Base-by-base conservation (phyloP, 352 stramenopile species). In the Phytophthora syringae region DNA sequence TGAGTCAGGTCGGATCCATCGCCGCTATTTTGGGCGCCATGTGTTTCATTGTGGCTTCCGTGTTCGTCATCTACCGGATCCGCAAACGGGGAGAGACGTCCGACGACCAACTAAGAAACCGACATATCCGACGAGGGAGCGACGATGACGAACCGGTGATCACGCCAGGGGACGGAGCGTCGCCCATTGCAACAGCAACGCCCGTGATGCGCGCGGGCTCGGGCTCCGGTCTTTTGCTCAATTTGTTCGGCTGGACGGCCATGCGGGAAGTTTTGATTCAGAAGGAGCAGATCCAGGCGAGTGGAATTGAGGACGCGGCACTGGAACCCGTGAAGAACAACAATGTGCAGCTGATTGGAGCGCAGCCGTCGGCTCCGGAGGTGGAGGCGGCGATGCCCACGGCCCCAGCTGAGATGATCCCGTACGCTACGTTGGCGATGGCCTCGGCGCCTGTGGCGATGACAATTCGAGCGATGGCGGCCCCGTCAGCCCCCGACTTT, bases 181-280 rank as follows among this genome's bases (percentile, higher is more conserved):
- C 72, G 0, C 72, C 72, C n/a, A 66, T 77, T 55, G 47, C 62
- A 18, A 71, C 56, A 11, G 69, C 72, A n/a, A 69, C 67, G 13
- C 60, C 72, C 0, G 68, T 80, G 0, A 54, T 75, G 42, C 37
- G 65, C 52, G 53, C 50, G 16, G 70, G 62, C n/a, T 75, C 67
- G 12, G 65, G 70, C 1, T 72, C 60, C 2, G 62, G 67, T 44
- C 54, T 73, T 20, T 39, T 78, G 20, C 64, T 90, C n/a, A 80
- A 85, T 37, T 55, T 89, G n/a, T 79, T 84, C 22, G 79, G 78
- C 15, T 90, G 81, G 81, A 76, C 79, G 28, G 77, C 79, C 1
- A 70, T 83, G 48, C 69, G 81, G 15, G 70, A 85, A 28, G 75
- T 82, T 42, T 52, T 88, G 56, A 75, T 86, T 51, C 67, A 75